Evolutionary conservation across 2,329 filamentous ascomycete species (phyloP).

Genomic region (Xylaria sp.): DNA sequence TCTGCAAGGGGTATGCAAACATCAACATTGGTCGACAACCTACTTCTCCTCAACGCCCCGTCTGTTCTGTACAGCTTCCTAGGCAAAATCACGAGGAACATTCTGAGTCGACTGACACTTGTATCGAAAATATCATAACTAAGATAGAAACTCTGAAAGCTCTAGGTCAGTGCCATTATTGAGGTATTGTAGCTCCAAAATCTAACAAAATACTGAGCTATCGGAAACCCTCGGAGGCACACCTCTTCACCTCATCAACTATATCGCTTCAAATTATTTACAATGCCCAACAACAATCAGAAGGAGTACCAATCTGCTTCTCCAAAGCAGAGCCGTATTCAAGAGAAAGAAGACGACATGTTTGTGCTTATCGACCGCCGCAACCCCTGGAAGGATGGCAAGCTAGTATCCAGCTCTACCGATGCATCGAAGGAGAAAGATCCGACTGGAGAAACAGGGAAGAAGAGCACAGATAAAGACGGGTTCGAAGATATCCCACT

Average conservation of each 20-base stretch:
- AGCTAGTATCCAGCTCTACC: conserved; percentile 10
- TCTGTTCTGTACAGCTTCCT: not conserved
- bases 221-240: not conserved
- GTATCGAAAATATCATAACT: not conserved
- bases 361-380: conserved; percentile 9
- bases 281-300: not conserved
- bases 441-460: not conserved
- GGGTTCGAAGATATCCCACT: conserved; percentile 12
- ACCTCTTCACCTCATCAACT: not conserved
- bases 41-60: not conserved
- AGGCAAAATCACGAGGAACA: not conserved
- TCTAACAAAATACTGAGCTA: not conserved
- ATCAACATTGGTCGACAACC: not conserved
- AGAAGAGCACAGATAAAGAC: not conserved
- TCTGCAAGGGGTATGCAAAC: not conserved
- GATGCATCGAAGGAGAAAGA: not conserved
- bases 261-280: not conserved
- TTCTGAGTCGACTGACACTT: not conserved
- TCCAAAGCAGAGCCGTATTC: not conserved
- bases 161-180: not conserved
- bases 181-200: not conserved
- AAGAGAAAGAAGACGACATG: conserved; percentile 18
- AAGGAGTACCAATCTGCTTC: not conserved
- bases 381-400: not conserved
- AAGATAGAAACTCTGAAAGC: not conserved